Conservation (phyloP, 305 asterid species). For the Striga hermonthica region DNA sequence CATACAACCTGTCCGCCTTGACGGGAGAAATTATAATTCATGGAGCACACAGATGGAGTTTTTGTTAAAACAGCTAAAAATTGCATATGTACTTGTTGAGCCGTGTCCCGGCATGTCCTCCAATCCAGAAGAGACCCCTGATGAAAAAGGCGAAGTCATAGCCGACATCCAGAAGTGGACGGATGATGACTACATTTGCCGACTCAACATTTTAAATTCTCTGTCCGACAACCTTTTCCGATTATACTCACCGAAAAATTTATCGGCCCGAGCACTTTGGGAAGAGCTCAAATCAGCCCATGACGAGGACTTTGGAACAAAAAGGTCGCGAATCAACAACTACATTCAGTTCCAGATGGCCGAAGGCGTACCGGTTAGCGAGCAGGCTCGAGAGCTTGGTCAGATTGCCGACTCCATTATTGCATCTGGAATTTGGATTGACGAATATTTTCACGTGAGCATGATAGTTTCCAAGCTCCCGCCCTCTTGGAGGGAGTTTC, state of each 20-base stretch:
- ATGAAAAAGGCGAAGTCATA: constrained; percentile 40
- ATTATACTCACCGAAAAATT: constrained; percentile 44
- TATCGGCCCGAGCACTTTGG: constrained; percentile 66
- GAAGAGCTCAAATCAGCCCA: constrained; percentile 51
- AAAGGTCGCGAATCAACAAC: constrained; percentile 53
- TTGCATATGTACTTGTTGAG: constrained; percentile 57
- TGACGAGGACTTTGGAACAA: constrained; percentile 67
- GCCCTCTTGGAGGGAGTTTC: constrained; percentile 64
- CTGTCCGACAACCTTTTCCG: constrained; percentile 54
- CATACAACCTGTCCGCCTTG: constrained; percentile 52
- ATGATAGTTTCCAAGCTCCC: constrained; percentile 70
- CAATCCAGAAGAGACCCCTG: constrained; percentile 32
- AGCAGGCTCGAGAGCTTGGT: constrained; percentile 62
- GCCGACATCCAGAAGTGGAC: constrained; percentile 45
- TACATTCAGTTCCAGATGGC: constrained; percentile 65
- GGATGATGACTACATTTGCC: constrained; percentile 60
- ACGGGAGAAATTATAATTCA: constrained; percentile 56
- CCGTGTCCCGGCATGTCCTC: constrained; percentile 44
- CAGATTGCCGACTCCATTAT: constrained; percentile 45
- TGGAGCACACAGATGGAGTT: constrained; percentile 68
- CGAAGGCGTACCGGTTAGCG: constrained; percentile 56
- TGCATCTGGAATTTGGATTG: constrained; percentile 59
- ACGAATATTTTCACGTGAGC: constrained; percentile 58
- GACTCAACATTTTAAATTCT: constrained; percentile 56
- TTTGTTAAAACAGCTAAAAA: constrained; percentile 50